phyloP scores from a whole-genome alignment of 352 stramenopile species.

The Pythium pectinolyticum region DNA sequence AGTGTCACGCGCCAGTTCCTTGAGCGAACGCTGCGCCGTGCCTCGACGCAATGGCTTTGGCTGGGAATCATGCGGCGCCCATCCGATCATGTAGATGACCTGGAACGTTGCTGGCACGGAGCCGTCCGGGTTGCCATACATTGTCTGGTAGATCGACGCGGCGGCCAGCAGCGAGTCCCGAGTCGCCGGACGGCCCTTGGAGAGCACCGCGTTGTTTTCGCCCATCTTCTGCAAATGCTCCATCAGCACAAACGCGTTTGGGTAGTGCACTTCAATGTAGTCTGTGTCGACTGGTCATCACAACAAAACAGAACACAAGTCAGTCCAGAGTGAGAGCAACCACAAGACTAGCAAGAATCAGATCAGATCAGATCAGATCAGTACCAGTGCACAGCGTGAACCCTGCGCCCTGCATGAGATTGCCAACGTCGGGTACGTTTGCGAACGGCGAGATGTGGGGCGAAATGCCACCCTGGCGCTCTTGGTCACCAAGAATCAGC shows the following conservation, averaged over 20 bases:
- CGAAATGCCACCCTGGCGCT: slow-evolving; percentile 93
- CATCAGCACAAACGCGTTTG: slow-evolving; percentile 95
- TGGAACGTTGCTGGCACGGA: slow-evolving; percentile 95
- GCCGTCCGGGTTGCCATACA: slow-evolving; percentile 87
- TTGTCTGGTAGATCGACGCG: slow-evolving; percentile 94
- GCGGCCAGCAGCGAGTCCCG: slow-evolving; percentile 93
- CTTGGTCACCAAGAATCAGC: slow-evolving; percentile 95
- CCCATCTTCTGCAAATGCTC: slow-evolving; percentile 95
- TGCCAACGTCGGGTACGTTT: slow-evolving; percentile 94
- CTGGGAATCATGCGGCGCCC: slow-evolving; percentile 95
- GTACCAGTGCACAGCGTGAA: slow-evolving; percentile 94
- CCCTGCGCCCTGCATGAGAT: slow-evolving; percentile 89
- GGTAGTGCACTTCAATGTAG: slow-evolving; percentile 94
- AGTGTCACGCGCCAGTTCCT: slow-evolving; percentile 51
- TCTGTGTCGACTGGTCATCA: slow-evolving; percentile 92
- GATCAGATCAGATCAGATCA: no score
- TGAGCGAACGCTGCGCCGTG: slow-evolving; percentile 73
- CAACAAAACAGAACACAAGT: slow-evolving; percentile 2
- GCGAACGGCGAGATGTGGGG: slow-evolving; percentile 96
- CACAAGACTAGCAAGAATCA: no score
- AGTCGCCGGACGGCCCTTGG: slow-evolving; percentile 57
- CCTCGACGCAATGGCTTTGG: slow-evolving; percentile 88
- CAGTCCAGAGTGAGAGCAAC: no score
- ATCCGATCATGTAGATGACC: slow-evolving; percentile 98
- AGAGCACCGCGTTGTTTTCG: slow-evolving; percentile 92